Evolutionary conservation across 768 basidiomycete species (phyloP).

Genomic region (Amanita subjunquillea): DNA sequence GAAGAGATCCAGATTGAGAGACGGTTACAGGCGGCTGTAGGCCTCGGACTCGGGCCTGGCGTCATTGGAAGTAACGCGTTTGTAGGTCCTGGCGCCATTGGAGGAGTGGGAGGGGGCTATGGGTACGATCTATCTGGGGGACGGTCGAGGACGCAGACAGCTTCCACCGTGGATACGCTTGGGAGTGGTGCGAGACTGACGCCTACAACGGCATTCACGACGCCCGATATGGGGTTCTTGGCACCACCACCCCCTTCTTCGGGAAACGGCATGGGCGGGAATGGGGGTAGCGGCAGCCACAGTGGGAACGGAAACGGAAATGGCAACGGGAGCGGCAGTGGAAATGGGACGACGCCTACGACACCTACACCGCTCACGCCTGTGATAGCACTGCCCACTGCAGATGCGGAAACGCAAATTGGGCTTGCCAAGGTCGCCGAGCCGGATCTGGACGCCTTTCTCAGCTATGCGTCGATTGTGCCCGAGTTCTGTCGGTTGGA

Average conservation of each 20-base stretch:
- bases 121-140: constrained; percentile 13
- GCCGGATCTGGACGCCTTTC: constrained; percentile 74
- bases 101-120: neutral
- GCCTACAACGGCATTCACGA: constrained; percentile 45
- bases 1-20: constrained; percentile 52
- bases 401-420: constrained; percentile 62
- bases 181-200: constrained; percentile 18
- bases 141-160: constrained; percentile 47
- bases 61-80: constrained; percentile 24
- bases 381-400: constrained; percentile 60
- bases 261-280: constrained; percentile 4
- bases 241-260: constrained; percentile 7
- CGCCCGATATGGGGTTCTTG: constrained; percentile 42
- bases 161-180: constrained; percentile 26
- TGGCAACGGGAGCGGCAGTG: constrained; percentile 21
- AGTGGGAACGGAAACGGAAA: constrained; percentile 9
- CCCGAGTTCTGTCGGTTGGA: constrained; percentile 78
- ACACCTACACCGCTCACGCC: constrained; percentile 57
- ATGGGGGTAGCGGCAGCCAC: constrained; percentile 15
- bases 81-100: constrained; percentile 23
- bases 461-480: constrained; percentile 79
- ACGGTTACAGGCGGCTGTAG: constrained; percentile 9
- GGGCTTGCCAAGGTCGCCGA: constrained; percentile 79
- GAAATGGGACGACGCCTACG: constrained; percentile 24
- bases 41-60: constrained; percentile 15